Percentiles rank a stretch among this genome's conserved stretches.
These are phyloP conservation scores for Exophiala viscosa DNA, from an alignment of 2,329 filamentous ascomycete species.

Conservation along the genomic window DNA sequence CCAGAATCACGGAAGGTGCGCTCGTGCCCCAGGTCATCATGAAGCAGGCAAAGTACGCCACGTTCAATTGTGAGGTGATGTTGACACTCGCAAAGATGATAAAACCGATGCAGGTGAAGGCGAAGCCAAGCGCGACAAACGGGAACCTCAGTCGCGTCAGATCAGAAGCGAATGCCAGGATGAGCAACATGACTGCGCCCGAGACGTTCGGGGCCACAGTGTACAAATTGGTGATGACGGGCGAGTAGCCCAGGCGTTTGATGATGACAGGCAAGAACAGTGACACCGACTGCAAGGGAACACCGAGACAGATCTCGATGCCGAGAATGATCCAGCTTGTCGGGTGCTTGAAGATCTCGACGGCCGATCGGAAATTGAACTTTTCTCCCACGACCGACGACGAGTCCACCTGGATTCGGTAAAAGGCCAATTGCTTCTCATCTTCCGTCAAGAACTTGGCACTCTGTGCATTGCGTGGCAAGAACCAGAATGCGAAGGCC, in stretches of 20 bases:
- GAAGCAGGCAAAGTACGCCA: slow-evolving; percentile 73
- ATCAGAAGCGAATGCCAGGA: slow-evolving; percentile 9
- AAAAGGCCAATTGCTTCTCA: slow-evolving; percentile 65
- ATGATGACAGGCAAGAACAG: slow-evolving; percentile 60
- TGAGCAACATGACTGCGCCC: slow-evolving; percentile 53
- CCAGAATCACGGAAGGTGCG: slow-evolving; percentile 67
- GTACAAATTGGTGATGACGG: slow-evolving; percentile 69
- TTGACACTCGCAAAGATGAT: slow-evolving; percentile 71
- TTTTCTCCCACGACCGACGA: slow-evolving; percentile 60
- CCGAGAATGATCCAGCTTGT: slow-evolving; percentile 53
- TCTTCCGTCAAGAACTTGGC: slow-evolving; percentile 63
- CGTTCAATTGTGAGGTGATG: slow-evolving; percentile 55
- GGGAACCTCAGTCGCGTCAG: slow-evolving; percentile 61
- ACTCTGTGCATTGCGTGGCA: slow-evolving; percentile 61
- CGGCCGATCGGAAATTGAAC: slow-evolving; percentile 50
- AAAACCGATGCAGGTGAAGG: slow-evolving; percentile 72
- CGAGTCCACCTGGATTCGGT: slow-evolving; percentile 72
- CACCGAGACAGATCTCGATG: slow-evolving; percentile 58
- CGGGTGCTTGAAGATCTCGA: slow-evolving; percentile 53
- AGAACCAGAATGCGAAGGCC: slow-evolving; percentile 63
- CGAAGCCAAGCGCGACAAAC: slow-evolving; percentile 70
- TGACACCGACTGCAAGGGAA: slow-evolving; percentile 54
- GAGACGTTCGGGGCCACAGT: slow-evolving; percentile 76
- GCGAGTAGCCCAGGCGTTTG: slow-evolving; percentile 48
- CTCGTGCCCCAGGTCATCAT: slow-evolving; percentile 81